Evolutionary conservation across 495 filamentous ascomycete genomes (phyloP), one percentile per base, ranked within the genome.

Genomic region (Penicillium alfredii): DNA sequence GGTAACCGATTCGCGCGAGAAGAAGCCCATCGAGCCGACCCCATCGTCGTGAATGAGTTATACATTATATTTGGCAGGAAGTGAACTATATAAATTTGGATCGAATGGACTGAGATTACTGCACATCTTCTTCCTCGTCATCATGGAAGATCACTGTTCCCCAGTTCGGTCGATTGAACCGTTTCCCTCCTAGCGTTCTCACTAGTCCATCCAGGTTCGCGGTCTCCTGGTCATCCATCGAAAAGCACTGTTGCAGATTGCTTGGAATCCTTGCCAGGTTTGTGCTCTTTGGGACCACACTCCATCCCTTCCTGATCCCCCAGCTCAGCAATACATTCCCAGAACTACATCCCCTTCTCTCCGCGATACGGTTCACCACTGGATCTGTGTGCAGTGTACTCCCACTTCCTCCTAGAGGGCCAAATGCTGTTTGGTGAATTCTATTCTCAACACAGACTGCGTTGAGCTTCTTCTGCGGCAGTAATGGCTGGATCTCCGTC

Each of bases 381-480:
- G 71, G 64, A 40, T 82, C 69, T 10, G 80, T 66, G 41, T 78
- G 77, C 4, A 79, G 34, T 8, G 49, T 76, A 34, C 52, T 60
- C 6, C 46, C 53, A 29, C 44, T 44, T 1, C 66, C 68, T 29
- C 76, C 81, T 16, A 83, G 71, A 0, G 80, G 78, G 4, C 73
- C 78, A 53, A 83, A 84, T 20, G 77, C 76, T 19, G 73, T 76
- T 12, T 82, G 62, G 39, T 76, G 75, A 31, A 86, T 76, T 1
- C 68, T 68, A 13, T 71, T 66, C 10, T 53, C 47, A 18, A 61
- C 55, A 50, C 77, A 69, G 34, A 55, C 80, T 2, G 69, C 63
- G 34, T 62, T 53, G 38, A 82, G 74, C 6, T 61, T 60, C 14
- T 60, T 53, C 51, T 84, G 78, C 38, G 78, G 77, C 6, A 83